Evolutionary conservation across 495 filamentous ascomycete genomes (phyloP), one percentile per base, ranked within the genome.

Genomic region (Viridothelium virens): DNA sequence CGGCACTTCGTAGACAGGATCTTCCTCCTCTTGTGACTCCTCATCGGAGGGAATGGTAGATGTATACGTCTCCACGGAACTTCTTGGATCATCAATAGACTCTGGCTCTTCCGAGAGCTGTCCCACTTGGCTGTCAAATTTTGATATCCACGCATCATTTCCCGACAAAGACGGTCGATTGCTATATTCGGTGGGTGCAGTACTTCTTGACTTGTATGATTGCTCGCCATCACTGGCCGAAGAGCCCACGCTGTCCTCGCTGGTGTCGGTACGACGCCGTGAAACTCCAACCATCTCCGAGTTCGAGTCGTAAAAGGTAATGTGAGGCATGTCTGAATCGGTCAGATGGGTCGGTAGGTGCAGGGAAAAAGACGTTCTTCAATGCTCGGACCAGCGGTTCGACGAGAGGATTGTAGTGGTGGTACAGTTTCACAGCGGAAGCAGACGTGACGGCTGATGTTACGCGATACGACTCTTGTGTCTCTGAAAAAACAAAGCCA

Each of bases 41-140:
- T 86, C 84, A 18, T 80, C 79, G 3, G 89, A 91, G 16, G 82
- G 79, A 38, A 82, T 81, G 0, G 88, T 90, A 10, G 92, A 96
- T 68, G 86, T 86, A 72, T 91, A 93, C 1, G 91, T 95, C 65
- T 91, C 89, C 63, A 84, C 82, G 1, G 91, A 93, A 4, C 5
- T 59, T 59, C 53, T 59, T 18, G 25, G 53, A 36, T 59, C 53
- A 36, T 59, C 53, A 36, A 36, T 18, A 59, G 3, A 7, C 5
- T 33, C 31, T 7, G 53, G 6, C 53, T 59, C 53, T 36, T 59
- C 31, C 36, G 53, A 59, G 7, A 59, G 31, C 31, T 59, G 53
- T 33, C 36, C 5, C 14, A 36, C 31, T 31, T 18, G 53, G 31
- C n/a, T 59, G 31, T 34, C 11, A 7, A 18, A 5, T 36, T 33